Percentiles rank a stretch among this genome's conserved stretches.
Conservation (phyloP, 495 filamentous ascomycete species). For the Trichoderma virens region DNA sequence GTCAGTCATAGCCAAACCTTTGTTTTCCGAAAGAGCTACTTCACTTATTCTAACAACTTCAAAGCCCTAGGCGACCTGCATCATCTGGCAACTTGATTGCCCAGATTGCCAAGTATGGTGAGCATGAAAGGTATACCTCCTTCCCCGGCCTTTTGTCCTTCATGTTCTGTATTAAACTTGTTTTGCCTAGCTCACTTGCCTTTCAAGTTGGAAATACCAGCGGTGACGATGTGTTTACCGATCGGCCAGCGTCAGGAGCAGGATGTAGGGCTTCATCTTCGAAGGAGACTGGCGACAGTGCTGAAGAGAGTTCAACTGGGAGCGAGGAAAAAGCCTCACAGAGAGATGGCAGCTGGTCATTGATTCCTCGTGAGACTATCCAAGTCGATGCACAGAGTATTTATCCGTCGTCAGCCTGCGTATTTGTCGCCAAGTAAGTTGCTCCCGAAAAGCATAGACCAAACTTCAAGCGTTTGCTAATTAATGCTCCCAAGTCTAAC, state of each 20-base stretch:
- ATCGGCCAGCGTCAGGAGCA: neutral
- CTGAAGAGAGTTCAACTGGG: neutral
- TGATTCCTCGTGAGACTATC: neutral
- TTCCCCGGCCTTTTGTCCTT: neutral
- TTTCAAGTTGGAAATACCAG: neutral
- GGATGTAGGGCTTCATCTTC: neutral
- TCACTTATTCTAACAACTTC: neutral
- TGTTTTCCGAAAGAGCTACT: neutral
- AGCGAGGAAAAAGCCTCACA: neutral
- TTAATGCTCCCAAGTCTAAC: constrained; percentile 23
- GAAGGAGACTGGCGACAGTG: neutral
- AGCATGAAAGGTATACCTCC: neutral
- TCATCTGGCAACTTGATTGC: neutral
- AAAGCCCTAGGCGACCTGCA: neutral
- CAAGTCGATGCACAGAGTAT: constrained; percentile 48
- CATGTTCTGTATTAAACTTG: neutral
- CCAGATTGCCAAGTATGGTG: neutral
- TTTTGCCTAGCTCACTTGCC: neutral
- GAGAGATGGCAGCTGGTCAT: constrained; percentile 19
- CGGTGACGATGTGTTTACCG: neutral
- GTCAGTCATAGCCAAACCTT: neutral
- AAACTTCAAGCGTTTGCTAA: neutral
- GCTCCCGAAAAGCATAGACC: neutral
- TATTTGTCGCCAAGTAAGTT: constrained; percentile 61
- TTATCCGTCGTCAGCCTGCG: constrained; percentile 47